Evolutionary conservation across 2,329 filamentous ascomycete species (phyloP).

Genomic region (Cladosporium colombiae): DNA sequence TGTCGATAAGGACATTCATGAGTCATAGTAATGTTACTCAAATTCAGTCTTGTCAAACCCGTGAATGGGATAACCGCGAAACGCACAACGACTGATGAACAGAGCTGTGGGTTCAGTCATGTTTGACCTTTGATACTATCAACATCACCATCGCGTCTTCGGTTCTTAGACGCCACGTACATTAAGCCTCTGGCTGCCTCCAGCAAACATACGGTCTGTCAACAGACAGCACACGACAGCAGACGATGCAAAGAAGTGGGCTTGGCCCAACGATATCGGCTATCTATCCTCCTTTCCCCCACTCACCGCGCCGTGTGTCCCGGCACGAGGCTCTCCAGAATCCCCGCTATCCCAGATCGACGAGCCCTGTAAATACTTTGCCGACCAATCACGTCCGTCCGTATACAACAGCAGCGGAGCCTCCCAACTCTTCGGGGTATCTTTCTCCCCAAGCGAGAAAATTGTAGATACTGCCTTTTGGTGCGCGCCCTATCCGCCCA

Average conservation of each 20-base stretch:
- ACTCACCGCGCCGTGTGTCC: background rate
- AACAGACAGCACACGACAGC: background rate
- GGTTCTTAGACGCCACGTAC: background rate
- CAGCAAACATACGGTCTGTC: background rate
- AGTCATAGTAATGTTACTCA: background rate
- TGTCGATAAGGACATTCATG: background rate
- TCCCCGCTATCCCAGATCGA: constrained; percentile 3
- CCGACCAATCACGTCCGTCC: background rate
- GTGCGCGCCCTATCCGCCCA: constrained; percentile 1
- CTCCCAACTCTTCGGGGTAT: constrained; percentile 12
- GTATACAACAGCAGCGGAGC: background rate
- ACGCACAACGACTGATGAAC: background rate
- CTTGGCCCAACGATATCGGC: constrained; percentile 12
- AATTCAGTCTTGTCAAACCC: background rate
- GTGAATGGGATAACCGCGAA: background rate
- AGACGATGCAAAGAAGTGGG: background rate
- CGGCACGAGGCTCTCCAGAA: constrained; percentile 17
- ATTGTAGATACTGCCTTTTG: constrained; percentile 12
- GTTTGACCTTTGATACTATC: background rate
- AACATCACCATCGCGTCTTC: background rate
- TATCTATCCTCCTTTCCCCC: background rate
- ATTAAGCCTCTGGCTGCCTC: background rate
- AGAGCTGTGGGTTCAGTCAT: background rate
- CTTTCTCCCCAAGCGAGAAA: constrained; percentile 14
- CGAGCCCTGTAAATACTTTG: background rate